Base-by-base conservation (phyloP, 805 yeast genomes). In the Wickerhamomyces ciferrii region DNA sequence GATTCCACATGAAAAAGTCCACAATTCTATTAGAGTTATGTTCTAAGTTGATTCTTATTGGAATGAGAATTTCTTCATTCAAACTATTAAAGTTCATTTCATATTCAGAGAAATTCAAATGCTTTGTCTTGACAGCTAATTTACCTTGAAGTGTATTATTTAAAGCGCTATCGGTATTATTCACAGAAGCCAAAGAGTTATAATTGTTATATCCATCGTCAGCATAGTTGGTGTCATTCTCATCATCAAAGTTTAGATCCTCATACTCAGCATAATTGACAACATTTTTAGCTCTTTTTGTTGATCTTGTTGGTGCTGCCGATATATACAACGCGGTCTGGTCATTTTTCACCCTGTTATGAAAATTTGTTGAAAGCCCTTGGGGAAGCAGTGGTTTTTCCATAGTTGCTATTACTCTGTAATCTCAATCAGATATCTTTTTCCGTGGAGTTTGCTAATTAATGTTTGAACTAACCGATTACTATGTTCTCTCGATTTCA, bases 1-100 rank as follows among this genome's bases (percentile, higher is more conserved):
- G 61, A 63, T 94, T 91, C 98, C 98, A 94, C 45, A 90, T 73
- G 55, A 94, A 84, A 1, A 96, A 87, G 62, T 94, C 99, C 34
- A 87, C 76, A 39, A 94, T 75, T 57, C 85, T 81, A 66, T 85
- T 86, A n/a, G 83, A 89, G 55, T 89, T 96, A 52, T 79, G 77
- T 52, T 91, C 97, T 52, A 94, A 77, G 48, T 88, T 96, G 24
- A 94, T 69, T 50, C 96, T 74, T 24, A 94, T 80, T 2, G 99
- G 99, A 10, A 91, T 88, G 48, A 87, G 81, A 76, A 81, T 78
- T 49, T 81, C 87, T 1, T 96, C 96, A 2, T 42, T 39, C 6
- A 67, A 45, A 8, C 58, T 46, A 38, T 61, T 60, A 8, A 54
- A 13, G 35, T 48, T 54, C 31, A 58, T 44, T 25, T 61, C 61